A percentile compares a stretch with the other conserved stretches of the same genome.
phyloP scores from a whole-genome alignment of 2,329 filamentous ascomycete genomes.

The Albophoma yamanashiensis region DNA sequence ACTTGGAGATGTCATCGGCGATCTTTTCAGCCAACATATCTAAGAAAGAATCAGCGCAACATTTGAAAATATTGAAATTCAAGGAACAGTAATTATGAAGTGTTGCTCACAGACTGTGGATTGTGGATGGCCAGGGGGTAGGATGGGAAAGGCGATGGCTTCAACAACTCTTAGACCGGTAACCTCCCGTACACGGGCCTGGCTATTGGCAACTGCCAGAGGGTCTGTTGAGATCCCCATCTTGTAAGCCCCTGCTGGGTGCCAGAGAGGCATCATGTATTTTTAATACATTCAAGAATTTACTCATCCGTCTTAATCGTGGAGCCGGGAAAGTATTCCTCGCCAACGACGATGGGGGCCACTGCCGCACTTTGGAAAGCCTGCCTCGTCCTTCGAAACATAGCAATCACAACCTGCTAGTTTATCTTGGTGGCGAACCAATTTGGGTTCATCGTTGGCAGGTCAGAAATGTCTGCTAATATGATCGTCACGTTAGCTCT shows the following conservation, averaged over 20 bases:
- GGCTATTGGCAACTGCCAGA: background rate
- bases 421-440: constrained; percentile 32
- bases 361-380: constrained; percentile 4
- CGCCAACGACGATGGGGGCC: background rate
- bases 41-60: background rate
- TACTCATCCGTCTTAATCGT: constrained; percentile 6
- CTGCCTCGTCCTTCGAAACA: constrained; percentile 29
- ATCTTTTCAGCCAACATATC: background rate
- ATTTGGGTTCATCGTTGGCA: constrained; percentile 32
- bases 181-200: background rate
- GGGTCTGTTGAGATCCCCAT: constrained; percentile 39
- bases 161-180: background rate
- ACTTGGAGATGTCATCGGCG: background rate
- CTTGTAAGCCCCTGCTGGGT: constrained; percentile 38
- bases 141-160: background rate
- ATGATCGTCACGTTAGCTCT: constrained; percentile 30
- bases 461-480: constrained; percentile 17
- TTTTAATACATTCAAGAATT: constrained; percentile 11
- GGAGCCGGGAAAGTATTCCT: background rate
- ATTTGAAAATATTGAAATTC: background rate
- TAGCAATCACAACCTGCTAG: constrained; percentile 28
- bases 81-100: background rate
- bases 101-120: background rate
- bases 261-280: constrained; percentile 39
- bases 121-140: background rate